Base-by-base conservation (phyloP, 1,139 yeast species). In the Suhomyces maxii region DNA sequence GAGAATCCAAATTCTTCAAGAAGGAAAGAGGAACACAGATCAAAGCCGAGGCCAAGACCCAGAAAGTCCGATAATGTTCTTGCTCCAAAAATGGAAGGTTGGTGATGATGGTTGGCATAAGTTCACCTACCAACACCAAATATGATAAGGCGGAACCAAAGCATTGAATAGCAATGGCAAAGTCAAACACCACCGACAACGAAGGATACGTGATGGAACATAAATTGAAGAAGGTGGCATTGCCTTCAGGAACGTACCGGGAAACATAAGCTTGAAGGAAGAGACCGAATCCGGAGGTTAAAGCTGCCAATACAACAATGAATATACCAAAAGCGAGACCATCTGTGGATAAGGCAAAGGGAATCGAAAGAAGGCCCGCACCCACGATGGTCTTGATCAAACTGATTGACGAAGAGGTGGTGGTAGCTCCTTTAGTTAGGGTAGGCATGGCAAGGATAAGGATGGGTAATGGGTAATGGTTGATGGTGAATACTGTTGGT, bases 361-460 rank as follows among this genome's bases (percentile, higher is more conserved):
- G 98, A 73, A 95, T 85, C 12, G 97, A 96, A 47, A 93, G 78
- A 55, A 93, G 79, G 0, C 99, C 99, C 0, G 99, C 97, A 3
- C 98, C 96, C 13, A 85, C 76, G 47, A 86, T 84, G 7, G 93
- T 86, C 62, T 86, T 86, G 47, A 83, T 73, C 46, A 87, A 69
- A 56, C 84, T 84, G 37, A 85, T 66, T 26, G 77, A 64, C 1
- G 87, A 82, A 2, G 86, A 82, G 6, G 69, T 55, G 26, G 55
- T 50, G 25, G 53, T 46, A 36, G 59, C 59, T 31, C 54, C 54
- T 2, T 31, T 31, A 10, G 28, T 38, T 26, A 40, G 12, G 14
- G 50, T 23, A 33, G 47, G 43, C 50, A 47, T 47, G 39, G 14
- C 33, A 8, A 10, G 26, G 33, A 25, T n/a, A n/a, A n/a, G n/a